Conservation (phyloP, 2,329 filamentous ascomycete genomes). For the Calonectria pseudoturangicola region DNA sequence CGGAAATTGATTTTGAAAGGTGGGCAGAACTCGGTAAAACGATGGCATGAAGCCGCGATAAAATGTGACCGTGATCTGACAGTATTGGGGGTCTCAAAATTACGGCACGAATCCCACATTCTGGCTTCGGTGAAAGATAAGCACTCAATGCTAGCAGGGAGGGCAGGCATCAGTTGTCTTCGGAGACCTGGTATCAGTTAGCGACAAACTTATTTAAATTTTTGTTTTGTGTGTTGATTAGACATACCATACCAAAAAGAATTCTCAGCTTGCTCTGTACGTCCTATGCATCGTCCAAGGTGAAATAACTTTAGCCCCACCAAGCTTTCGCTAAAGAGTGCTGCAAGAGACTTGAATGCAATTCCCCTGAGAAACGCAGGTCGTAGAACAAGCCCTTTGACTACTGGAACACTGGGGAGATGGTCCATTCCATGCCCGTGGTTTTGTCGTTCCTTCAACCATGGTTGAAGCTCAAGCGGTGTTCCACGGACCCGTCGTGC, state of each 20-base stretch:
- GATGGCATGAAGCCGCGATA: conserved; percentile 12
- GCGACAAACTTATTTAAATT: too few relatives aligned
- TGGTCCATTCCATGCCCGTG: conserved; percentile 5
- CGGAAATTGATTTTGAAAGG: not conserved
- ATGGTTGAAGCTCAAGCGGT: conserved; percentile 33
- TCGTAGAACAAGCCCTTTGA: conserved; percentile 27
- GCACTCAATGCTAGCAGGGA: conserved; percentile 27
- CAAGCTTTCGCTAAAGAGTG: conserved; percentile 30
- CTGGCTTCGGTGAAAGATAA: not conserved
- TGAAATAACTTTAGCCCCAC: conserved; percentile 32
- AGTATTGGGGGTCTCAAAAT: too few relatives aligned
- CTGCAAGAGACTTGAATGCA: conserved; percentile 25
- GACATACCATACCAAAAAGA: conserved; percentile 22
- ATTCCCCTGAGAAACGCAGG: conserved; percentile 4
- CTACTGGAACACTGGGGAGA: not conserved
- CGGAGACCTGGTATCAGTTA: conserved; percentile 1
- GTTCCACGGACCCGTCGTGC: conserved; percentile 18
- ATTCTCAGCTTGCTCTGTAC: not conserved
- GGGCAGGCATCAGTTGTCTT: conserved; percentile 14
- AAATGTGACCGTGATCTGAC: not conserved
- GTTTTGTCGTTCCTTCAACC: not conserved
- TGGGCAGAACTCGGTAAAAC: conserved; percentile 30
- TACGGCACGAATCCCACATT: not conserved
- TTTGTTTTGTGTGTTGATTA: too few relatives aligned
- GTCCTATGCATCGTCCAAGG: conserved; percentile 16